These are phyloP conservation scores for Lipomyces oligophaga DNA, from an alignment of 805 yeast species.

Conservation along the genomic window DNA sequence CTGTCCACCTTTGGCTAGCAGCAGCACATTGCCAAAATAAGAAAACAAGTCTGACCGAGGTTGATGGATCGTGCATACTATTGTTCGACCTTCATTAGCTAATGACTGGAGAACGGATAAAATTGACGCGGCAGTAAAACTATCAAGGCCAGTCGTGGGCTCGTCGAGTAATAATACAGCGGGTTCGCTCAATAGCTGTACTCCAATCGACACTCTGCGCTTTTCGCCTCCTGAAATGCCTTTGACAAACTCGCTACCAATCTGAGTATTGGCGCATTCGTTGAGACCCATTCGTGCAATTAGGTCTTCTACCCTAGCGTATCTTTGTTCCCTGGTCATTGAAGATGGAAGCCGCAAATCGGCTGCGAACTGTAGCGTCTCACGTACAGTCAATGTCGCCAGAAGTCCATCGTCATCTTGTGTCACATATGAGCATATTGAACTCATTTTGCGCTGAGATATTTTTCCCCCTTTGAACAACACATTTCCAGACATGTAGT, in stretches of 20 bases:
- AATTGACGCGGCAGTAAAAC: conserved; percentile 70
- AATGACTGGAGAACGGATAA: conserved; percentile 55
- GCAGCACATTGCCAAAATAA: conserved; percentile 64
- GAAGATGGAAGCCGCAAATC: conserved; percentile 53
- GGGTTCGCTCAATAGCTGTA: conserved; percentile 70
- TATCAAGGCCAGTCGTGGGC: conserved; percentile 85
- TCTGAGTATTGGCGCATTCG: conserved; percentile 72
- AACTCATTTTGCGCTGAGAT: conserved; percentile 38
- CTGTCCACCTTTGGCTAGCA: conserved; percentile 68
- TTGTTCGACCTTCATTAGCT: conserved; percentile 57
- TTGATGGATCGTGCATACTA: conserved; percentile 77
- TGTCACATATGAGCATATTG: conserved; percentile 68
- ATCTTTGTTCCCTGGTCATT: conserved; percentile 44
- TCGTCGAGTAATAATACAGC: conserved; percentile 73
- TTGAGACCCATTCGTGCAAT: conserved; percentile 63
- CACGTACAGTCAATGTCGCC: conserved; percentile 70
- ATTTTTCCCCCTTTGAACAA: conserved; percentile 44
- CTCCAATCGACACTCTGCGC: conserved; percentile 76
- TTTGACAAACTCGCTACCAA: conserved; percentile 57
- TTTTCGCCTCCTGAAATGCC: conserved; percentile 80
- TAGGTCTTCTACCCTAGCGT: conserved; percentile 49
- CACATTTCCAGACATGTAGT: conserved; percentile 44
- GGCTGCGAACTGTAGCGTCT: conserved; percentile 71
- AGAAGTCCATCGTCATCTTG: conserved; percentile 75
- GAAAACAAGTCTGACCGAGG: conserved; percentile 66